Evolutionary conservation across 257 asterid genomes (phyloP), one percentile per base, ranked within the genome.

Genomic region (Cordia subcordata): DNA sequence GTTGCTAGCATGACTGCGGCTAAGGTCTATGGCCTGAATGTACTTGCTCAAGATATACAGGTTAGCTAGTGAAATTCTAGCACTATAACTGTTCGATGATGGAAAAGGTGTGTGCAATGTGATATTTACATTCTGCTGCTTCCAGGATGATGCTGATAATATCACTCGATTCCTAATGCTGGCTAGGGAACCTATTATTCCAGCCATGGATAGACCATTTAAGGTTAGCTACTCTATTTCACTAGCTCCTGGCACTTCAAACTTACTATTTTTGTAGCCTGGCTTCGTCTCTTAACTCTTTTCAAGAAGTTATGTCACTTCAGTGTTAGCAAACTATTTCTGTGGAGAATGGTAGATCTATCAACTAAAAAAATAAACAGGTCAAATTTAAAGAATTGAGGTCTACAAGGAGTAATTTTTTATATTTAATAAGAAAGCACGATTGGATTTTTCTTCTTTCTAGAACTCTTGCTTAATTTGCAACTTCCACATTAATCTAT

Each of bases 101-200:
- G 38, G n/a, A 53, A 18, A 11, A 22, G 17, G 16, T 32, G 45
- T 13, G 19, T 45, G 65, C 38, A 8, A 61, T 71, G 53, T 50
- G 21, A 71, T 45, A 45, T 53, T 55, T 20, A 15, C 64, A 17
- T 45, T 22, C 49, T 17, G 49, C 69, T 21, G 58, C 49, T 72
- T 76, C 63, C 86, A 93, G 97, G 99, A 89, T 75, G 96, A 86
- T 76, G 80, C 95, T 49, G 90, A 85, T 79, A 93, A 93, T 17
- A 85, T 93, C 58, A 93, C 99, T 77, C 95, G 99, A 44, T 93
- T 93, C 77, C 90, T 93, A 57, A 87, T 93, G 86, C 76, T 93
- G 72, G 99, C 97, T 49, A 83, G 99, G 74, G 99, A 89, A 71
- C 99, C 99, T 66, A 93, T 93, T 58, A 86, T 93, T 75, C 99